A percentile compares a stretch with the other conserved stretches of the same genome.
phyloP scores from a whole-genome alignment of 169 alveolate species.

The Plasmodium adleri region DNA sequence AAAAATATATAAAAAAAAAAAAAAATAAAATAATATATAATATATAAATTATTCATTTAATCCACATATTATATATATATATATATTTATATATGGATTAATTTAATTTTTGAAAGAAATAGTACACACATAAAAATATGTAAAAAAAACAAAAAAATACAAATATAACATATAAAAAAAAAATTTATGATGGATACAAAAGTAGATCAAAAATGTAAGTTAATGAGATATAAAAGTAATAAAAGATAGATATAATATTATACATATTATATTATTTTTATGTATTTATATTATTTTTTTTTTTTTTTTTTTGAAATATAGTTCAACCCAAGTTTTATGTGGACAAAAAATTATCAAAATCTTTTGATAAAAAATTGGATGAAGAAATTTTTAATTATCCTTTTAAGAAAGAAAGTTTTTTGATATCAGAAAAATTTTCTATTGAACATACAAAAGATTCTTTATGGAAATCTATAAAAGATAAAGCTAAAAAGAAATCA shows the following conservation, averaged over 20 bases:
- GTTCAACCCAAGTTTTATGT: too few species aligned
- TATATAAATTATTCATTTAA: too few species aligned
- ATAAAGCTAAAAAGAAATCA: constrained; percentile 32
- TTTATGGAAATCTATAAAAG: constrained; percentile 45
- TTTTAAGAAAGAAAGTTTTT: constrained; percentile 1
- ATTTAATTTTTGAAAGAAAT: too few species aligned
- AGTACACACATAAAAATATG: too few species aligned
- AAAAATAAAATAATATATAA: too few species aligned
- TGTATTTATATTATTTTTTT: too few species aligned
- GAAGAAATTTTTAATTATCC: constrained; percentile 17
- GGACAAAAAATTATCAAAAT: not conserved
- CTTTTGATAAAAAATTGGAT: not conserved
- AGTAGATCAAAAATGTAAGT: constrained; percentile 8
- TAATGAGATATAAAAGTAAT: too few species aligned
- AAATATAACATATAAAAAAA: not conserved
- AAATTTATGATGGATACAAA: constrained; percentile 16
- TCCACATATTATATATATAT: too few species aligned
- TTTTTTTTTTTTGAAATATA: too few species aligned
- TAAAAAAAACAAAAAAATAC: too few species aligned
- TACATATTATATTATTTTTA: not conserved
- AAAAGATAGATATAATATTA: not conserved
- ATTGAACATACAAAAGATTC: constrained; percentile 17
- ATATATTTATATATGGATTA: too few species aligned
- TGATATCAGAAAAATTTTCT: constrained; percentile 13
- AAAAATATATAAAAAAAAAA: too few species aligned